Conservation (phyloP, 805 yeast species). For the Lachancea lanzarotensis region DNA sequence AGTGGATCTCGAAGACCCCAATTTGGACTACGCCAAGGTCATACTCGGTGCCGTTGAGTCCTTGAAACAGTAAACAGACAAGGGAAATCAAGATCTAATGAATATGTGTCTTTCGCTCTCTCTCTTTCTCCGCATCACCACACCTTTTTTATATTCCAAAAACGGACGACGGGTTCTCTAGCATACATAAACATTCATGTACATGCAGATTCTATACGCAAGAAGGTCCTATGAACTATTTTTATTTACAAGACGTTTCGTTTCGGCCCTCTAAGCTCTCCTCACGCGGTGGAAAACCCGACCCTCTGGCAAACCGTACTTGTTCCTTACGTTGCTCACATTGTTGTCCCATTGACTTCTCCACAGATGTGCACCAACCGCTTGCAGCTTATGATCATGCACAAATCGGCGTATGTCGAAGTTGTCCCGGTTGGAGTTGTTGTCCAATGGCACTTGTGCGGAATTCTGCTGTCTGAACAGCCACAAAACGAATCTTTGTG, state of each 20-base stretch:
- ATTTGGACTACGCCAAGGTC: slow-evolving; percentile 73
- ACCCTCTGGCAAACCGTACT: slow-evolving; percentile 70
- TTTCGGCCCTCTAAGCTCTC: slow-evolving; percentile 3
- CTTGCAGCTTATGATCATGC: slow-evolving; percentile 45
- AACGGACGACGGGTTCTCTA: neutral
- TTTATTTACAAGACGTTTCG: neutral
- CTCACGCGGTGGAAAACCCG: slow-evolving; percentile 66
- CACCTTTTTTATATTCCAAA: neutral
- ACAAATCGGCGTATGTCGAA: slow-evolving; percentile 74
- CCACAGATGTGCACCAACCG: slow-evolving; percentile 92
- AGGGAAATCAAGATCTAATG: neutral
- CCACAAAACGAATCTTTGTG: slow-evolving; percentile 84
- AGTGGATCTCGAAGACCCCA: slow-evolving; percentile 79
- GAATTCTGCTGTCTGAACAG: slow-evolving; percentile 64
- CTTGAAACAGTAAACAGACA: slow-evolving; percentile 31
- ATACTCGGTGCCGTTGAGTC: slow-evolving; percentile 60
- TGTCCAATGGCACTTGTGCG: slow-evolving; percentile 3
- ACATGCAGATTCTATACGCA: slow-evolving; percentile 1
- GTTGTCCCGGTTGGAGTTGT: slow-evolving; percentile 35
- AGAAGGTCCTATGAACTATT: neutral
- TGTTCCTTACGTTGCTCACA: slow-evolving; percentile 57
- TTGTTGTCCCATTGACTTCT: slow-evolving; percentile 77
- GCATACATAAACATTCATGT: neutral
- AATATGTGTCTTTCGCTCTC: no score
- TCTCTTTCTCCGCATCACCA: no score